Conservation (phyloP, 2,329 filamentous ascomycete genomes). For the Pseudogymnoascus destructans region DNA sequence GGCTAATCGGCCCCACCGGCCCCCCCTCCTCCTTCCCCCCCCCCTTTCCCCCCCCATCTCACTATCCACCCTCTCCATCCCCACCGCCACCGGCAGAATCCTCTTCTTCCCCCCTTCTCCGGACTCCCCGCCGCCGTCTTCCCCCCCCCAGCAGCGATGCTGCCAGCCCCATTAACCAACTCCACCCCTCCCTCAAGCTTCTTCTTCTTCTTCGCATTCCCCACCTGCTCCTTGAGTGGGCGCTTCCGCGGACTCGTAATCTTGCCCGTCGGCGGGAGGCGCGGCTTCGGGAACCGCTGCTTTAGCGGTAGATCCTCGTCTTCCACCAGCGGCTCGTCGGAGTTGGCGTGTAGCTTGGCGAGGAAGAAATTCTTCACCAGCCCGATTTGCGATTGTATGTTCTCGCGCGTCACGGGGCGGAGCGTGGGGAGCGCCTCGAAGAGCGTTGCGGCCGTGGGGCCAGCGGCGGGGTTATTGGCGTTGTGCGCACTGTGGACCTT, state of each 20-base stretch:
- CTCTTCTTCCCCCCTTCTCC: constrained; percentile 41
- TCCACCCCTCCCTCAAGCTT: constrained; percentile 47
- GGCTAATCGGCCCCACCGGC: constrained; percentile 68
- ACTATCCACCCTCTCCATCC: constrained; percentile 46
- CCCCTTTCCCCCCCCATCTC: constrained; percentile 36
- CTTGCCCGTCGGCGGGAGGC: constrained; percentile 65
- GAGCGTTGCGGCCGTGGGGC: constrained; percentile 34
- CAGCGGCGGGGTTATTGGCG: constrained; percentile 51
- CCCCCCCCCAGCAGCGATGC: constrained; percentile 16
- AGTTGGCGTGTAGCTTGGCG: constrained; percentile 72
- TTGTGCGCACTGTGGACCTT: constrained; percentile 78
- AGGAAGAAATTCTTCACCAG: constrained; percentile 87
- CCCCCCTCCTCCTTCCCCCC: constrained; percentile 57
- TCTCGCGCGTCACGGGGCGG: constrained; percentile 67
- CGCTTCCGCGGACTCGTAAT: constrained; percentile 76
- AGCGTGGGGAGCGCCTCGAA: constrained; percentile 57
- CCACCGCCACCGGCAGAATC: constrained; percentile 19
- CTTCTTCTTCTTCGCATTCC: constrained; percentile 77
- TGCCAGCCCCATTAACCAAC: constrained; percentile 20
- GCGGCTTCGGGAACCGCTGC: constrained; percentile 57
- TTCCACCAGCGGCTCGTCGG: constrained; percentile 72
- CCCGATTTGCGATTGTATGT: constrained; percentile 67
- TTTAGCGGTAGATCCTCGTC: constrained; percentile 92
- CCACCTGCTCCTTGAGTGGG: constrained; percentile 68
- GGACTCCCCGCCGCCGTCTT: constrained; percentile 27